Evolutionary conservation across 257 asterid genomes (phyloP).

Genomic region (Solanum sparsipilum): DNA sequence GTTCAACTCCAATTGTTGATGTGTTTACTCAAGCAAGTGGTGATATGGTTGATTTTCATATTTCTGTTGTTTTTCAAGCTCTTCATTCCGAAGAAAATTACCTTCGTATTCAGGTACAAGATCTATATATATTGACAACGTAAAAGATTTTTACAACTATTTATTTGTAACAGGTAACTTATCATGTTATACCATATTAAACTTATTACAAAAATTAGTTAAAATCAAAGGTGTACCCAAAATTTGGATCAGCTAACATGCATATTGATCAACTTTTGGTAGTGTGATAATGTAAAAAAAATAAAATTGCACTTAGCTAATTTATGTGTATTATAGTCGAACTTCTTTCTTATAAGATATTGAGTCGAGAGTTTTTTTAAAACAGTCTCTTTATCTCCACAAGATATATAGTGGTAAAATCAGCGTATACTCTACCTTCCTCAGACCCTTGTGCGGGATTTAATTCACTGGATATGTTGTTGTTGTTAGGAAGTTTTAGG

Average conservation of each 20-base stretch:
- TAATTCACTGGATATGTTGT: too few species aligned
- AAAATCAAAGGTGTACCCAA: too few species aligned
- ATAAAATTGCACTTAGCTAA: too few species aligned
- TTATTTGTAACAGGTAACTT: neutral
- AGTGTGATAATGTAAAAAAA: too few species aligned
- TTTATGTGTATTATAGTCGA: too few species aligned
- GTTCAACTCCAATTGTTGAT: slow-evolving; percentile 38
- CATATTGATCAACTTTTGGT: too few species aligned
- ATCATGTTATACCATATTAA: neutral
- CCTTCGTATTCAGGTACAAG: slow-evolving; percentile 39
- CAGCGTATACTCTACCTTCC: fast-evolving
- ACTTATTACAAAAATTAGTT: neutral
- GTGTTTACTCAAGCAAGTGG: slow-evolving; percentile 42
- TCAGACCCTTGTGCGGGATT: fast-evolving
- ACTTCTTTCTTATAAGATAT: too few species aligned
- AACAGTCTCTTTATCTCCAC: neutral
- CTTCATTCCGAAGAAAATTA: slow-evolving; percentile 32
- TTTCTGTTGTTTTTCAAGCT: slow-evolving; percentile 34
- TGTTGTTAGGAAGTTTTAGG: neutral
- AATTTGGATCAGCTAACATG: too few species aligned
- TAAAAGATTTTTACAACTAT: neutral
- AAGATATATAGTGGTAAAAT: too few species aligned
- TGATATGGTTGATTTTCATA: slow-evolving; percentile 52
- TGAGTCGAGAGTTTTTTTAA: neutral
- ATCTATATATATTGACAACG: neutral